phyloP scores from a whole-genome alignment of 2,329 filamentous ascomycete genomes.

The Epichloe sp. region DNA sequence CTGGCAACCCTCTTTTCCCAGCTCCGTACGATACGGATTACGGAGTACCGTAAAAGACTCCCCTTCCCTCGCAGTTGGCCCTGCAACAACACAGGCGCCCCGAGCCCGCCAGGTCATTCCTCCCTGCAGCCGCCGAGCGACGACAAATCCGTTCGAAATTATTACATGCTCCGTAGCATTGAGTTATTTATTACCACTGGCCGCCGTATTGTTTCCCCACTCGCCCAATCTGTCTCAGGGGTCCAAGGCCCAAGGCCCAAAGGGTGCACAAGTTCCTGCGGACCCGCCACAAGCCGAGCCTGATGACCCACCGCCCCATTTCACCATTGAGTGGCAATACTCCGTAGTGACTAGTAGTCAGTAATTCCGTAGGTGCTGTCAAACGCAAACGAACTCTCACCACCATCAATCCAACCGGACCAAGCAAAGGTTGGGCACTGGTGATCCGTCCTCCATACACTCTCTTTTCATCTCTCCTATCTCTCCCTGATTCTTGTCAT shows the following conservation, averaged over 20 bases:
- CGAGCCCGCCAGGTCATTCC: no score
- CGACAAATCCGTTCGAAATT: no score
- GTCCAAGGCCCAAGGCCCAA: neutral
- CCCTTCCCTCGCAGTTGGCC: no score
- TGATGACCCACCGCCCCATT: neutral
- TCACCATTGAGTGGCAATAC: neutral
- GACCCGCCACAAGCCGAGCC: neutral
- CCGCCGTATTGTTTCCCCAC: neutral
- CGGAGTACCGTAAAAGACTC: no score
- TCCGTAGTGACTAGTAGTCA: neutral
- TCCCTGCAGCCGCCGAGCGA: no score
- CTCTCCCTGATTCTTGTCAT: neutral
- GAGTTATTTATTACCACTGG: neutral
- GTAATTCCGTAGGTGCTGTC: neutral
- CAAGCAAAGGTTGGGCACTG: neutral
- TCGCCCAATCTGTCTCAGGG: neutral
- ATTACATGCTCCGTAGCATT: no score
- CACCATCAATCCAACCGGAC: neutral
- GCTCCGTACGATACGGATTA: no score
- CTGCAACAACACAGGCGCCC: no score
- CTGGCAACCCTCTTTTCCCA: no score
- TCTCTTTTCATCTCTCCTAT: neutral
- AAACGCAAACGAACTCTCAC: neutral
- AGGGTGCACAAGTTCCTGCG: neutral
- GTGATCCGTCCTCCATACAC: neutral